Conservation (phyloP, 176 grass and related monocot species). For the Zoysia japonica region DNA sequence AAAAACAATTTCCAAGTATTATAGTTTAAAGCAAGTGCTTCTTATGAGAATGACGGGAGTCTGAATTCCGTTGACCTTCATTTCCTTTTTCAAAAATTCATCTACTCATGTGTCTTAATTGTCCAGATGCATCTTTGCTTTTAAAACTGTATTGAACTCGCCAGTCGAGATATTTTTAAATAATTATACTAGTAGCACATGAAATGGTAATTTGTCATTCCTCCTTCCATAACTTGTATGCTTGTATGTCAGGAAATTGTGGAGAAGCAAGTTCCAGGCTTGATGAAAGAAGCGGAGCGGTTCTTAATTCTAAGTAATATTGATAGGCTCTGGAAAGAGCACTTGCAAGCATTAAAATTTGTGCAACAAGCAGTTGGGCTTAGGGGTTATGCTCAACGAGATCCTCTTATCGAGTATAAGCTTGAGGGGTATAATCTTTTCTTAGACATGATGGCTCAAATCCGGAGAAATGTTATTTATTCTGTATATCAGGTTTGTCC, state of each 20-base stretch:
- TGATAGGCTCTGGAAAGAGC: conserved; percentile 99
- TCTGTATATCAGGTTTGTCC: conserved; percentile 91
- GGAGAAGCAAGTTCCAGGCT: conserved; percentile 84
- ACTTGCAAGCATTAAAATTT: conserved; percentile 92
- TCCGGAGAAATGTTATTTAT: conserved; percentile 97
- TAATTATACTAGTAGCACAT: conserved; percentile 6
- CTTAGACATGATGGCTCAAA: conserved; percentile 99
- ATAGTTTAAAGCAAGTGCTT: background rate
- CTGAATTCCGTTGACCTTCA: background rate
- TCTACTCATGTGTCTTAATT: background rate
- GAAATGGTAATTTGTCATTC: background rate
- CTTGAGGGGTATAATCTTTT: conserved; percentile 98
- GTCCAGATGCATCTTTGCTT: conserved; percentile 4
- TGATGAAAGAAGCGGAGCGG: conserved; percentile 96
- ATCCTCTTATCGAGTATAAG: conserved; percentile 97
- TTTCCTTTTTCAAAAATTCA: background rate
- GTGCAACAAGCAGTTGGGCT: conserved; percentile 98
- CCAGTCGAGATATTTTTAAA: background rate
- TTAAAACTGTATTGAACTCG: background rate
- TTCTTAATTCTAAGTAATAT: conserved; percentile 97
- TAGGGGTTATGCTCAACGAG: conserved; percentile 93
- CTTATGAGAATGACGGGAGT: background rate
- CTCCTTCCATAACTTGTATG: conserved; percentile 15
- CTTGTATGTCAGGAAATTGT: conserved; percentile 69
- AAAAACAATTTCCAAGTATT: background rate